These are phyloP conservation scores for Paracorniculantispora psalliotae DNA, from an alignment of 2,329 filamentous ascomycete species.

Conservation along the genomic window DNA sequence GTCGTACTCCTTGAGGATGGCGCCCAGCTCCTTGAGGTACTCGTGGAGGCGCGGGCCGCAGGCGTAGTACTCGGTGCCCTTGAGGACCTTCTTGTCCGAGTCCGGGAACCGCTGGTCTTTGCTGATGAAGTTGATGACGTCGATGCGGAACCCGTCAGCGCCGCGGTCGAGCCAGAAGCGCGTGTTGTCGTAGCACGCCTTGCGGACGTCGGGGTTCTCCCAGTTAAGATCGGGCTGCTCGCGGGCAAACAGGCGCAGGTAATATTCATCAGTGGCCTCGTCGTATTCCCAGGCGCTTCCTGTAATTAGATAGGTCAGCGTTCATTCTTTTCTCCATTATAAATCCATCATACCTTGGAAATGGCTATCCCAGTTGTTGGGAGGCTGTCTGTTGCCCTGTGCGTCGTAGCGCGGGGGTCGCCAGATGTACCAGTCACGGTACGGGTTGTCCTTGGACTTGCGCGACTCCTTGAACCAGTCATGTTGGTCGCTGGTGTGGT, in stretches of 20 bases:
- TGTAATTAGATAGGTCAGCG: background rate
- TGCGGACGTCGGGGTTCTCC: constrained; percentile 61
- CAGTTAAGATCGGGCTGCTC: constrained; percentile 76
- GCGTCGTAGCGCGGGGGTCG: constrained; percentile 50
- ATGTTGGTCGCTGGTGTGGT: constrained; percentile 60
- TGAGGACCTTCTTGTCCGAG: constrained; percentile 29
- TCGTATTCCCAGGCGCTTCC: constrained; percentile 46
- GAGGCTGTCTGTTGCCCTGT: constrained; percentile 53
- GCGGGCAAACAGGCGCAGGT: constrained; percentile 64
- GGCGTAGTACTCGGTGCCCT: constrained; percentile 42
- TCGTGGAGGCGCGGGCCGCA: constrained; percentile 48
- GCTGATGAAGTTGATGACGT: constrained; percentile 64
- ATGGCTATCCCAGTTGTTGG: constrained; percentile 52
- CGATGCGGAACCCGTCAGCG: constrained; percentile 61
- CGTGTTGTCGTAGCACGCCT: constrained; percentile 64
- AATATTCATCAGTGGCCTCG: constrained; percentile 45
- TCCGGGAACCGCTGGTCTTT: constrained; percentile 55
- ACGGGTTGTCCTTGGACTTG: constrained; percentile 47
- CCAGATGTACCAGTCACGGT: constrained; percentile 64
- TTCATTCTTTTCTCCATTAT: background rate
- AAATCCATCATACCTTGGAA: constrained; percentile 27
- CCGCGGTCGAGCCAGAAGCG: constrained; percentile 70
- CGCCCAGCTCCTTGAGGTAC: constrained; percentile 40
- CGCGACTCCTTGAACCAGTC: constrained; percentile 54
- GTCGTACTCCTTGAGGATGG: constrained; percentile 41